Evolutionary conservation across 2,329 filamentous ascomycete genomes (phyloP), one percentile per base, ranked within the genome.

Genomic region (Endoconidiophora laricicola): DNA sequence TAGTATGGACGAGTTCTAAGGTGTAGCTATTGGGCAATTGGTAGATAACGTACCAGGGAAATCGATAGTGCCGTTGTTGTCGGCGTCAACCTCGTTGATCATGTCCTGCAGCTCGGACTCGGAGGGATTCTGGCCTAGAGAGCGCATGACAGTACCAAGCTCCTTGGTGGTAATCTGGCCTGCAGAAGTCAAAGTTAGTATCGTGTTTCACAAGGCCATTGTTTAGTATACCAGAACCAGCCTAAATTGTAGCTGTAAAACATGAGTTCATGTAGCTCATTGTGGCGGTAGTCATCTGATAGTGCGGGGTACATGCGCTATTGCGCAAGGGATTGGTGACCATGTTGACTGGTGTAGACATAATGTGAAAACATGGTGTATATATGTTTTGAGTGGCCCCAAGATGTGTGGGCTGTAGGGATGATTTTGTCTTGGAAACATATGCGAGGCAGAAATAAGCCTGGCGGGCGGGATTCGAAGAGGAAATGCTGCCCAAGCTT

Each of bases 91-190:
- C 71, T 91, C 85, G 69, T 91, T 90, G 71, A 91, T 91, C 85
- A 91, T 91, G 63, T 91, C 85, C 69, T 91, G 85, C 57, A 91
- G 72, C 69, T 91, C 85, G 54, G 84, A 87, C 71, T 91, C 85
- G 58, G 84, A 90, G 52, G 85, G 85, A 69, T 91, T 91, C 69
- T 91, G 85, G 61, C 85, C 85, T 54, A 91, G 76, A 52, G 85
- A 91, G 68, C 85, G 81, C 85, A 91, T 91, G 61, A 91, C 85
- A 49, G 85, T 91, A 58, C 85, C 85, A 59, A 91, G 71, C 70
- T 91, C 85, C 73, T 90, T 90, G 64, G 84, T 90, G 59, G 85
- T 91, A 69, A 91, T 91, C 73, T 90, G 84, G 65, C 85, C 85
- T 91, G 29, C 29, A 33, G 29, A 60, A 44, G 33, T 24, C 18